Base-by-base conservation (phyloP, 306 rosid species). In the Gynostemma pentaphyllum region DNA sequence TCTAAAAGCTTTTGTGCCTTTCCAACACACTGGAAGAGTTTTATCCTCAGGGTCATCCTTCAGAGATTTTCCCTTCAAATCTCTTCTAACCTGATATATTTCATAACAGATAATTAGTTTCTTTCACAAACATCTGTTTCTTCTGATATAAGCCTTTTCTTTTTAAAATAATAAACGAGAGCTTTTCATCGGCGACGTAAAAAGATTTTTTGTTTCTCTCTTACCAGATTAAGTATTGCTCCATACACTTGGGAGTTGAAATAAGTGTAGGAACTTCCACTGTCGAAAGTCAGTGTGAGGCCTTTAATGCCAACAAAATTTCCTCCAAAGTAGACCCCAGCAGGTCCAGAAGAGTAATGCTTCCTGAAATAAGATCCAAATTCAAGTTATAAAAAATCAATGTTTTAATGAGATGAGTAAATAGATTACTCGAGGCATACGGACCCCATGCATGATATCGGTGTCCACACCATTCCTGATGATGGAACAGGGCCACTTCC, bases 201-300 rank as follows among this genome's bases (percentile, higher is more conserved):
- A 51, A 39, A 40, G 44, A 5, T 54, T 44, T 2, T 22, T 39
- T 57, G 14, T 37, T 66, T 37, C 47, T 10, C 42, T 72, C 85
- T 85, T 69, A 91, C 96, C 86, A 74, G 63, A 51, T 75, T 46
- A 53, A 80, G 34, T 52, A 78, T 15, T 6, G 73, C 68, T 27
- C 52, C 45, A 54, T 85, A 81, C 69, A 79, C 75, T 69, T 64
- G 63, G 49, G 84, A 21, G 70, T 70, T 85, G 72, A 91, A 74
- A 76, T 91, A 88, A n/a, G 92, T 75, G 72, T 85, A 91, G 12
- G 98, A 78, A 81, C 90, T 82, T 4, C 98, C 95, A 68, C 96
- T 91, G 62, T 88, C 96, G 75, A 91, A 91, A 37, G 78, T 66
- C n/a, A 84, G 34, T 13, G 57, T 19, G 42, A 85, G 78, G 49